Evolutionary conservation across 208 protist genomes (phyloP), one percentile per base, ranked within the genome.

Genomic region (Wallacemonas sp.): DNA sequence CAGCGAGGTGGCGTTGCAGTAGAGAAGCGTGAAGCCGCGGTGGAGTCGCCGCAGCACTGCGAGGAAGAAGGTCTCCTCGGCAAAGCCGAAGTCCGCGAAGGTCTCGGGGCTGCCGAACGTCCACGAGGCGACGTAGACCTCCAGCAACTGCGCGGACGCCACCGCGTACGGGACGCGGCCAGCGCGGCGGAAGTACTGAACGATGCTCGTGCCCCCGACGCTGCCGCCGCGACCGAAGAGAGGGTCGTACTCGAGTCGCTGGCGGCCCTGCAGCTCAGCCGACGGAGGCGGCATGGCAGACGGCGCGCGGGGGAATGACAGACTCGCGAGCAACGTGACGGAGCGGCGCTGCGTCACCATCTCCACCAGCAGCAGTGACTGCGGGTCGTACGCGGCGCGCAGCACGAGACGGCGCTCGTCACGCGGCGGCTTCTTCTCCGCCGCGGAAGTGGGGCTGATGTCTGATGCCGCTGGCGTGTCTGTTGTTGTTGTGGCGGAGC

Each of bases 31-130:
- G 65, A 80, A 86, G 12, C 83, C 89, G 21, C 64, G 39, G 38
- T 74, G 69, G 39, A 91, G 52, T 54, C 89, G 89, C 14, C 85
- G 85, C 39, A 76, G 30, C 9, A 92, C 73, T 48, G 82, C 61
- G 60, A 81, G 77, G 39, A 70, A 72, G 66, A 95, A 91, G 32
- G 73, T 65, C 19, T 83, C 71, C 39, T 83, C 70, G 17, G 61
- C 61, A 34, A 81, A 58, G 36, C 24, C 39, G 36, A 49, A 49
- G 38, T 70, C 47, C 6, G 66, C 65, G 60, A 81, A 81, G 33
- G 34, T 54, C 36, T 85, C 87, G 17, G 70, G 14, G 39, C 72
- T 77, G 27, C 73, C 74, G 60, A 93, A 77, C 0, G 74, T 48
- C 87, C 83, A 93, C 43, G 52, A 33, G 16, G 52, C 52, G 4